Evolutionary conservation across 2,329 filamentous ascomycete genomes (phyloP), one percentile per base, ranked within the genome.

Genomic region (Elsinoe arachidis): DNA sequence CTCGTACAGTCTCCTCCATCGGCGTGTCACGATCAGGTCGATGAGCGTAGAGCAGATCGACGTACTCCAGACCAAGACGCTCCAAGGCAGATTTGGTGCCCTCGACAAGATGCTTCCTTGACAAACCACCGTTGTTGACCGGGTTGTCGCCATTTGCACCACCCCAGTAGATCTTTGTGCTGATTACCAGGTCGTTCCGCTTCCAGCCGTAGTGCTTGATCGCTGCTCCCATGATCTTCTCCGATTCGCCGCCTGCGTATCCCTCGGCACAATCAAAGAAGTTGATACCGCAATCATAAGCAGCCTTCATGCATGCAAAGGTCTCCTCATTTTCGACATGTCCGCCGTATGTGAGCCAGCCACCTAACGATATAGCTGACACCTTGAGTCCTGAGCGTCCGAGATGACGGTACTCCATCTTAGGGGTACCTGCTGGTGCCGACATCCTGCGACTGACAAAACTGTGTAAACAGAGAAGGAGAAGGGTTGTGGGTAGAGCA

Each of bases 11-110:
- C 73, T 88, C 85, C 68, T 86, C 83, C 72, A 87, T 87, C 2
- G 84, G 85, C 0, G 84, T 87, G 47, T 80, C 74, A 7, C 81
- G 77, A 67, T 88, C 85, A 1, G 84, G 81, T 17, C 85, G 79
- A 71, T 88, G 85, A 14, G 84, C 84, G 65, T 85, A 86, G 63
- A 88, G 76, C 43, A 87, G 73, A 65, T 88, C 85, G 38, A 88
- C 84, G 64, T 85, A 85, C 39, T 78, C 73, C 47, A 84, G 74
- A 65, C 75, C 61, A 34, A 84, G 72, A 26, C 82, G 79, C 65
- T 81, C 72, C 30, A 88, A 75, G 7, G 80, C 80, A 30, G 75
- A 74, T 54, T 81, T 76, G 61, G 83, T 77, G 23, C 83, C 85
- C 72, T 88, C 85, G 61, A 87, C 74, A 56, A 88, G 75, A 70